Evolutionary conservation across 768 basidiomycete species (phyloP).

Genomic region (Tricholoma hemisulphureum): DNA sequence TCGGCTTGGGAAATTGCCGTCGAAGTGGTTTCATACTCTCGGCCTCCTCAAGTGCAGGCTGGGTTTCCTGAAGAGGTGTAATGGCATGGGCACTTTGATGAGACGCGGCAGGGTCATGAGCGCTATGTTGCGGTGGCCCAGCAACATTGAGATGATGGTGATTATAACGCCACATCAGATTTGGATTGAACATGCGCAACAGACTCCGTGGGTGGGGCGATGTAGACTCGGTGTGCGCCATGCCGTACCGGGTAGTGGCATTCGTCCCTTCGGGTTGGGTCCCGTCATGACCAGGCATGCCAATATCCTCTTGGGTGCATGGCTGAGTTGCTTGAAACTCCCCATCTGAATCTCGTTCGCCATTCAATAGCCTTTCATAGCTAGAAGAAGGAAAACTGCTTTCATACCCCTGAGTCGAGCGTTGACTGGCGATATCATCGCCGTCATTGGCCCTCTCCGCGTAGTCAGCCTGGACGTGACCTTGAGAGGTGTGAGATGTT

Average conservation of each 20-base stretch:
- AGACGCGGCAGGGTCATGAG: background rate
- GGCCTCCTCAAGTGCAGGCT: constrained; percentile 16
- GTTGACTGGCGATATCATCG: constrained; percentile 18
- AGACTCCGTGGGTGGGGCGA: constrained; percentile 16
- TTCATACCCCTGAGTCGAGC: constrained; percentile 30
- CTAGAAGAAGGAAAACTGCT: constrained; percentile 41
- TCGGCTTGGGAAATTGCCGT: constrained; percentile 4
- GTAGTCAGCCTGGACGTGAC: constrained; percentile 9
- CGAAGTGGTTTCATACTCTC: constrained; percentile 6
- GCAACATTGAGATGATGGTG: constrained; percentile 9
- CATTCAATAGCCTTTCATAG: constrained; percentile 38
- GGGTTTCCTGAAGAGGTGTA: constrained; percentile 18
- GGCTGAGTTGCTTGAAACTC: constrained; percentile 31
- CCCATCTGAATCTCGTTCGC: constrained; percentile 23
- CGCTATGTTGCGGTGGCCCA: background rate
- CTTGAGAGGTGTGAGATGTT: constrained; percentile 23
- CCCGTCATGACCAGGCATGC: constrained; percentile 4
- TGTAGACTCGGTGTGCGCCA: background rate
- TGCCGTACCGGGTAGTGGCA: background rate
- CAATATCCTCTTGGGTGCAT: constrained; percentile 32
- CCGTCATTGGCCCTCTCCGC: constrained; percentile 13
- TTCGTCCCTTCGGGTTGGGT: background rate
- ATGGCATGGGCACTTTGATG: background rate
- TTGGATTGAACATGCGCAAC: constrained; percentile 26
- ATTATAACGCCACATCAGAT: constrained; percentile 28